Percentiles rank a stretch among this genome's conserved stretches.
Evolutionary conservation across 2,329 filamentous ascomycete species (phyloP).

Genomic region (Xylariaceae sp.): DNA sequence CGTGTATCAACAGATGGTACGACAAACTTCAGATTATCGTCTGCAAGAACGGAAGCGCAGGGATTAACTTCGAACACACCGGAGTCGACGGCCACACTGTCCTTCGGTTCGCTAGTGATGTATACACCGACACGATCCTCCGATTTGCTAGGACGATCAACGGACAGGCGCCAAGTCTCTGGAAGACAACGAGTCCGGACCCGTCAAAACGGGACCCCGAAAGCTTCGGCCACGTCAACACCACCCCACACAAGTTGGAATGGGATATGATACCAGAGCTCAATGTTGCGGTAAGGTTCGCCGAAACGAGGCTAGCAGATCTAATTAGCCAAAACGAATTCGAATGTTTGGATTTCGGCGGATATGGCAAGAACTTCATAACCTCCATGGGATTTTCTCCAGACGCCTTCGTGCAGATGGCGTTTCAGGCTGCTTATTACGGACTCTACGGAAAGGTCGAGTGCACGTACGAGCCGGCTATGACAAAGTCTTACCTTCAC

Average conservation of each 20-base stretch:
- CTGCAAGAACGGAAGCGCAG: constrained; percentile 95
- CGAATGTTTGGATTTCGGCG: constrained; percentile 78
- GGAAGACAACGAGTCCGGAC: constrained; percentile 86
- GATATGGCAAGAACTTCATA: constrained; percentile 96
- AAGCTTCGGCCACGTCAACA: constrained; percentile 89
- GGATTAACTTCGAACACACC: constrained; percentile 99
- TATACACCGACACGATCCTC: constrained; percentile 97
- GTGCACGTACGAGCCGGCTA: constrained; percentile 94
- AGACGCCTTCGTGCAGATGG: constrained; percentile 98
- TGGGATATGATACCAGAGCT: constrained; percentile 97
- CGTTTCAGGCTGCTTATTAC: constrained; percentile 97
- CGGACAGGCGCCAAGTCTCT: constrained; percentile 83
- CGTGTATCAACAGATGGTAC: constrained; percentile 98
- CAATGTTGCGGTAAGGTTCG: constrained; percentile 85
- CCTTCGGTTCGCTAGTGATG: constrained; percentile 87
- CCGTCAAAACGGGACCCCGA: constrained; percentile 86
- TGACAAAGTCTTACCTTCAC: constrained; percentile 93
- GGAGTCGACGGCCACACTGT: constrained; percentile 97
- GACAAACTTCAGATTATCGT: constrained; percentile 99
- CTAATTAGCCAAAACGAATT: constrained; percentile 97
- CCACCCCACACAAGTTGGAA: constrained; percentile 90
- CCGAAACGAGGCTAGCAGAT: constrained; percentile 89
- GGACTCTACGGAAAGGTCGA: constrained; percentile 91
- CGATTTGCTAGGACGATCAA: constrained; percentile 95
- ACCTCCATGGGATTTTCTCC: constrained; percentile 95